Conservation (phyloP, 192 early-diverging fungal species). For the Backusella circina region DNA sequence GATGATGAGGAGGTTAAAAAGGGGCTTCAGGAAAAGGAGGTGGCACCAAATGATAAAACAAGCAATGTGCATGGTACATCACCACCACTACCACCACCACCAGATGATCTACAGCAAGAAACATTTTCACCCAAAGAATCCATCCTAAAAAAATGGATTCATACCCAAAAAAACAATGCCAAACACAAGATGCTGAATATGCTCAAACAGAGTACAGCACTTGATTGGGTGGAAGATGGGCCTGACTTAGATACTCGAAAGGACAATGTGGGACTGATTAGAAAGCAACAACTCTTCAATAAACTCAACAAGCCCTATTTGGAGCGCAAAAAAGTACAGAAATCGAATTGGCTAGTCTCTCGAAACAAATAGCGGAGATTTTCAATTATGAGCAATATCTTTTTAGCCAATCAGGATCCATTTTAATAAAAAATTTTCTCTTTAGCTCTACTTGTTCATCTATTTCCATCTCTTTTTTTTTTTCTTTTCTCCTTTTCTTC, state of each 20-base stretch:
- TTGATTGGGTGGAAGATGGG: not conserved
- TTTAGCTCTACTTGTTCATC: not conserved
- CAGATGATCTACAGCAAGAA: not conserved
- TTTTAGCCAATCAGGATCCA: not conserved
- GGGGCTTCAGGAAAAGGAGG: no score
- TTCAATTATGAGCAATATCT: slow-evolving; percentile 3
- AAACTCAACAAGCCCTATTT: not conserved
- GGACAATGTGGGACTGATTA: not conserved
- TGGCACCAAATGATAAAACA: not conserved
- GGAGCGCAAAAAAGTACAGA: not conserved
- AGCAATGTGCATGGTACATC: no score
- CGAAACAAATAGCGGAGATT: not conserved
- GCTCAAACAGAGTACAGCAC: not conserved
- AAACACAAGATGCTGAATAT: not conserved
- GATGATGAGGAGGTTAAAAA: not conserved
- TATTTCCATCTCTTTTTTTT: not conserved
- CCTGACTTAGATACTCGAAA: not conserved
- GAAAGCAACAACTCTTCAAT: not conserved
- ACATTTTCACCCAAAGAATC: not conserved
- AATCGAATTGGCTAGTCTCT: not conserved
- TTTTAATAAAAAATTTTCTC: not conserved
- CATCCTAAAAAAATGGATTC: not conserved
- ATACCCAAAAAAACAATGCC: not conserved
- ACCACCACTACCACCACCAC: no score
- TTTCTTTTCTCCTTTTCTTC: not conserved